phyloP scores from a whole-genome alignment of 768 basidiomycete species.

The Phaeolepiota aurea region DNA sequence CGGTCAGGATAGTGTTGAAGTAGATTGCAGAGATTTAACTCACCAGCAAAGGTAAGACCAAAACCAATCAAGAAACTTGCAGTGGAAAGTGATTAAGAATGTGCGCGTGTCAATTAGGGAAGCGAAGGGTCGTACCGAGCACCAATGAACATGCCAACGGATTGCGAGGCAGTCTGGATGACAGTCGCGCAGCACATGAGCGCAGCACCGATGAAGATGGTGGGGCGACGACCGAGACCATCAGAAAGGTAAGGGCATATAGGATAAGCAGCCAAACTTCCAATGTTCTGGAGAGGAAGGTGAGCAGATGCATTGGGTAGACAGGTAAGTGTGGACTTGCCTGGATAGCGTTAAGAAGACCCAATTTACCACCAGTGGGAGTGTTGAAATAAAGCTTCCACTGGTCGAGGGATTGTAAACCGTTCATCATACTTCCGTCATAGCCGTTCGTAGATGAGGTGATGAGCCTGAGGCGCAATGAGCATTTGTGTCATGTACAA shows the following conservation, averaged over 20 bases:
- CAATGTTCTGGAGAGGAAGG: conserved; percentile 46
- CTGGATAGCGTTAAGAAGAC: conserved; percentile 70
- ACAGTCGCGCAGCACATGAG: conserved; percentile 66
- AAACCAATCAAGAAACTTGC: conserved; percentile 72
- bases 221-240: conserved; percentile 55
- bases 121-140: conserved; percentile 38
- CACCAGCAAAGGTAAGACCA: conserved; percentile 63
- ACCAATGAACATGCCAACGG: conserved; percentile 73
- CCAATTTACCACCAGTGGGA: conserved; percentile 50
- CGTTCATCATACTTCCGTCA: conserved; percentile 78
- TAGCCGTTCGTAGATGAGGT: conserved; percentile 73
- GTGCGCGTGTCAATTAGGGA: not conserved
- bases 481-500: not conserved
- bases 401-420: conserved; percentile 57
- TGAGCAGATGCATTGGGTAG: not conserved
- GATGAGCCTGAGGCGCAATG: conserved; percentile 34
- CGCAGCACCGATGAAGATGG: conserved; percentile 61
- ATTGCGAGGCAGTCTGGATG: conserved; percentile 64
- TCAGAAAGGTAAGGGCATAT: conserved; percentile 69
- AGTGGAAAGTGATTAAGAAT: conserved; percentile 1
- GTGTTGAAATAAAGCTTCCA: conserved; percentile 57
- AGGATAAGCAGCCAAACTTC: conserved; percentile 57
- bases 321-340: conserved; percentile 21
- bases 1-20: not conserved
- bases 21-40: conserved; percentile 8